Percentiles rank a stretch among this genome's conserved stretches.
Conservation (phyloP, 208 protist species). For the Trypanosoma boissoni region DNA sequence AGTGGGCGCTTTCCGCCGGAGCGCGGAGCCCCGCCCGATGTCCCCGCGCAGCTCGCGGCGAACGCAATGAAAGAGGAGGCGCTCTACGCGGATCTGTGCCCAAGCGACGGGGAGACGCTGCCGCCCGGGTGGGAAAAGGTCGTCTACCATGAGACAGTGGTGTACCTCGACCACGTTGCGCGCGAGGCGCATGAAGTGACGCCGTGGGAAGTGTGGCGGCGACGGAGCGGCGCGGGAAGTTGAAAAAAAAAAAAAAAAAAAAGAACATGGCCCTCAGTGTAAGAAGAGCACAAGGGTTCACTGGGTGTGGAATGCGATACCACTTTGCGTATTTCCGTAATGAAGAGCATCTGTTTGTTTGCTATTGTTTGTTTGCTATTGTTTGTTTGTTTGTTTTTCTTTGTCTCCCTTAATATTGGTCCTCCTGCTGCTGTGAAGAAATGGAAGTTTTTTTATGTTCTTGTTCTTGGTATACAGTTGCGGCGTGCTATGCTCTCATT, state of each 20-base stretch:
- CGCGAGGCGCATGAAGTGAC: constrained; percentile 60
- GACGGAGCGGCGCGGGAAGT: constrained; percentile 19
- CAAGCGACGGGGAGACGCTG: constrained; percentile 23
- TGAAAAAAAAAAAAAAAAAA: constrained; percentile 3
- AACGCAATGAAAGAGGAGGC: constrained; percentile 12
- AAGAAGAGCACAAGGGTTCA: not conserved
- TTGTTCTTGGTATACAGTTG: not conserved
- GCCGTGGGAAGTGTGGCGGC: constrained; percentile 57
- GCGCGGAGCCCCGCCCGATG: not conserved
- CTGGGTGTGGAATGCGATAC: too few species aligned
- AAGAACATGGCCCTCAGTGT: too few species aligned
- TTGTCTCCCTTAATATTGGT: not conserved
- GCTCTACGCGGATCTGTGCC: constrained; percentile 22
- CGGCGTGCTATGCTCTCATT: too few species aligned
- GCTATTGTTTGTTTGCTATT: constrained; percentile 7
- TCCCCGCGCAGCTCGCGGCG: not conserved
- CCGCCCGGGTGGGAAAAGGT: constrained; percentile 68
- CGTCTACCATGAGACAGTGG: constrained; percentile 31
- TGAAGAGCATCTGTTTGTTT: constrained; percentile 1
- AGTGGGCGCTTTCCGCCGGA: not conserved
- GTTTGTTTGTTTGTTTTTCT: constrained; percentile 1
- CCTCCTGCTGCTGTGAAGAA: not conserved
- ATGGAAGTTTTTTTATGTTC: constrained; percentile 2
- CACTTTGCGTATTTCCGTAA: constrained; percentile 3
- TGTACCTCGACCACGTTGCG: constrained; percentile 62